These are phyloP conservation scores for Austroboletus niveus DNA, from an alignment of 1,284 basidiomycete genomes.

Conservation along the genomic window DNA sequence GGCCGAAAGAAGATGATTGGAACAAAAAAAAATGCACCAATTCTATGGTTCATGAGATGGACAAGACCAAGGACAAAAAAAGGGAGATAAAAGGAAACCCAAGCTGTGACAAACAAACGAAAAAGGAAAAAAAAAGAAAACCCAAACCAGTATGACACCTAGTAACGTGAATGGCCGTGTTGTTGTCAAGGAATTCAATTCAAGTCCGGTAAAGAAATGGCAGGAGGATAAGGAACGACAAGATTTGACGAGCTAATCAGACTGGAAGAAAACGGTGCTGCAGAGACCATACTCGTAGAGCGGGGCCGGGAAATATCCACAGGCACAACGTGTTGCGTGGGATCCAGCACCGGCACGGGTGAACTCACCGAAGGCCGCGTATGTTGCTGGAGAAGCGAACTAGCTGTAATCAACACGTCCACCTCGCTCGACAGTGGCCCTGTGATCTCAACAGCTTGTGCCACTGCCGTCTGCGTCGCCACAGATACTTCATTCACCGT, in stretches of 20 bases:
- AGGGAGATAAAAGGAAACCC: conserved; percentile 12
- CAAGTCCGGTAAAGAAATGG: conserved; percentile 29
- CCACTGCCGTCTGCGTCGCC: conserved; percentile 59
- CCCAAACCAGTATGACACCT: conserved; percentile 26
- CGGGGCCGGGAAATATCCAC: conserved; percentile 29
- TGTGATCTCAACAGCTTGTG: conserved; percentile 41
- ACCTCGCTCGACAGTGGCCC: conserved; percentile 38
- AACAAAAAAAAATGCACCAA: conserved; percentile 17
- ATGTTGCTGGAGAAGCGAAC: conserved; percentile 36
- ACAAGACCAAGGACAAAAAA: conserved; percentile 15
- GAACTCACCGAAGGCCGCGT: conserved; percentile 31
- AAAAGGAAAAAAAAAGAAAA: conserved; percentile 5
- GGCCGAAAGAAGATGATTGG: conserved; percentile 11
- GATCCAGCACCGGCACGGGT: conserved; percentile 25
- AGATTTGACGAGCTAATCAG: conserved; percentile 15
- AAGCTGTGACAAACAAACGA: conserved; percentile 20
- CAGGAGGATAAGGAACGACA: conserved; percentile 16
- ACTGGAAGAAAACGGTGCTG: conserved; percentile 21
- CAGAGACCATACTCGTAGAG: conserved; percentile 25
- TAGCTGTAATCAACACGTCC: conserved; percentile 34
- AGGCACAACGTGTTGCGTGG: conserved; percentile 26
- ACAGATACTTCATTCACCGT: conserved; percentile 76
- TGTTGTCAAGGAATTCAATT: conserved; percentile 22
- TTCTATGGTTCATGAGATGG: conserved; percentile 33
- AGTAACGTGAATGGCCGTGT: conserved; percentile 8